Evolutionary conservation across 352 stramenopile species (phyloP), one percentile per base, ranked within the genome.

Genomic region (Phytophthora meadii): DNA sequence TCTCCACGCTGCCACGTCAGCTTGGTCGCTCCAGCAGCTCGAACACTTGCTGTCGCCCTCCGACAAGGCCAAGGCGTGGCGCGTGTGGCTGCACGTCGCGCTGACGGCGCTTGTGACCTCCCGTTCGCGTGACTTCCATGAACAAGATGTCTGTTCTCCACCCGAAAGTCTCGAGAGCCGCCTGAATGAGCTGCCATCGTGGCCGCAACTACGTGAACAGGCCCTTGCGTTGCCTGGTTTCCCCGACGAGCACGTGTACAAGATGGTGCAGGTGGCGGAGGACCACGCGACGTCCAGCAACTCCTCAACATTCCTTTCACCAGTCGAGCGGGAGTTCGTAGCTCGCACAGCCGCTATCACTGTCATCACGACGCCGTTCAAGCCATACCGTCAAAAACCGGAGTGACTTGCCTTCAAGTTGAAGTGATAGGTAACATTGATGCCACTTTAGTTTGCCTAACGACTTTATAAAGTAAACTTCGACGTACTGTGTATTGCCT

Each of bases 191-290:
- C 49, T 90, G 17, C 53, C 67, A 0, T 64, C 68, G n/a, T 90
- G 82, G 82, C 24, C 69, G 1, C 48, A 79, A 30, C 70, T 89
- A 17, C 56, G 83, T 34, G 62, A 57, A 1, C 49, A 63, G 10
- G 68, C 67, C 2, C 65, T 88, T 17, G 69, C 58, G 1, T 37
- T 87, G 0, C 48, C 72, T 4, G 73, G 50, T 3, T 74, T 79
- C 51, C 73, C 75, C 0, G 82, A 90, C 42, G 78, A 86, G 50
- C 82, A 90, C 50, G 73, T 88, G 9, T 89, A 87, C 70, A 90
- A 90, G 58, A 51, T 90, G 32, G 79, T 90, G 41, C 79, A 89
- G 17, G 77, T 89, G 24, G 79, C 76, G 3, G 57, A 68, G 22
- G 71, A 64, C 5, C 36, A 65, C 5, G 15, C 34, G 3, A 27